Percentiles rank a stretch among this genome's conserved stretches.
phyloP scores from a whole-genome alignment of 805 yeast species.

The Jamesozyma piceae region DNA sequence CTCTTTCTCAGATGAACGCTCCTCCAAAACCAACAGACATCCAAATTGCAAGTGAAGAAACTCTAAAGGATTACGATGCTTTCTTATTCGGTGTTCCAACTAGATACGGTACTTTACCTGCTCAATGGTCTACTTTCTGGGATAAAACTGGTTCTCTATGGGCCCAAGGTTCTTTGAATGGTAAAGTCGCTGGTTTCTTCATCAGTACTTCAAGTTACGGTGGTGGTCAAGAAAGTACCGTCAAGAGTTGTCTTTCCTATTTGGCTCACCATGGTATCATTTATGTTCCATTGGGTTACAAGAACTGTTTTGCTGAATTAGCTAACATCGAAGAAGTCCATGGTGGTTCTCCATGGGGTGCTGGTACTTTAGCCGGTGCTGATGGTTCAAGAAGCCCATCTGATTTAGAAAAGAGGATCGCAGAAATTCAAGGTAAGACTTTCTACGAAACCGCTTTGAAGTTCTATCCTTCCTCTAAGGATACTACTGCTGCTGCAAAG shows the following conservation, averaged over 20 bases:
- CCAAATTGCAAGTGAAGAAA: slow-evolving; percentile 52
- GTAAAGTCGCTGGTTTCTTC: slow-evolving; percentile 72
- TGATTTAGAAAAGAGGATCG: slow-evolving; percentile 55
- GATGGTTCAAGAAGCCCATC: slow-evolving; percentile 71
- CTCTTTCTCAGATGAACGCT: slow-evolving; percentile 51
- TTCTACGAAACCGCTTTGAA: slow-evolving; percentile 41
- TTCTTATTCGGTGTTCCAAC: slow-evolving; percentile 77
- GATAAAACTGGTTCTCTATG: slow-evolving; percentile 74
- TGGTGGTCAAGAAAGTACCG: slow-evolving; percentile 76
- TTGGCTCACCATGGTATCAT: slow-evolving; percentile 72
- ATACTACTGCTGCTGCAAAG: background rate
- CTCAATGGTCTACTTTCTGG: slow-evolving; percentile 72
- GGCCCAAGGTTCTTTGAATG: slow-evolving; percentile 60
- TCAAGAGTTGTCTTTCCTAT: slow-evolving; percentile 48
- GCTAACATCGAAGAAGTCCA: slow-evolving; percentile 58
- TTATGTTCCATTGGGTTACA: slow-evolving; percentile 72
- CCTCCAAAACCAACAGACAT: slow-evolving; percentile 47
- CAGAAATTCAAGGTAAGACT: slow-evolving; percentile 56
- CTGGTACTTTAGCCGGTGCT: slow-evolving; percentile 68
- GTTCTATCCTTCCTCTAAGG: slow-evolving; percentile 4
- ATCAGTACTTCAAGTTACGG: slow-evolving; percentile 63
- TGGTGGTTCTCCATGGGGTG: slow-evolving; percentile 87
- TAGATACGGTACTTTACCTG: slow-evolving; percentile 66
- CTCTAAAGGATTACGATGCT: slow-evolving; percentile 57
- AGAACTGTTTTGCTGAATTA: slow-evolving; percentile 44